Evolutionary conservation across 1,139 yeast species (phyloP), one percentile per base, ranked within the genome.

Genomic region (Diutina sp.): DNA sequence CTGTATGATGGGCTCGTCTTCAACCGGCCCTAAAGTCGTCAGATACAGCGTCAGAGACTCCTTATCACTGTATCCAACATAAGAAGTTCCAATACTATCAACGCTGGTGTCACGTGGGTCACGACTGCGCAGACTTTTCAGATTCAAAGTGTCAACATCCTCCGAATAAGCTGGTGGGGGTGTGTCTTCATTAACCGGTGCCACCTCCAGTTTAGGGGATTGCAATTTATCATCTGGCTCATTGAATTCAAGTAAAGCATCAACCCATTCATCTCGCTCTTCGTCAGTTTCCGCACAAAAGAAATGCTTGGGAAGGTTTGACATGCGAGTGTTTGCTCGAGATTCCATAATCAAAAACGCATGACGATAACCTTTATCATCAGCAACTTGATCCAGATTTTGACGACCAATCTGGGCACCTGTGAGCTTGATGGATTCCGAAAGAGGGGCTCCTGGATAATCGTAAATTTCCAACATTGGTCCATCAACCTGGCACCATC

Each of bases 281-380:
- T 74, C 77, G 56, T 87, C 89, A 1, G 87, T 82, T 67, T 90
- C 97, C 2, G 96, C 90, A 69, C 96, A 90, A 59, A 90, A 78
- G 56, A 84, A 80, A 67, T 87, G 90, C 58, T 83, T 84, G 1
- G 82, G 78, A 46, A 66, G 73, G 25, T 78, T 72, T 1, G 85
- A 76, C n/a, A 80, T 69, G 55, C 81, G 78, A 32, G 82, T 76
- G 55, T 72, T 67, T 62, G 81, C 83, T 60, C 78, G 80, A 6
- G 80, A 77, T 65, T 89, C 96, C 71, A 81, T 74, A 1, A 90
- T 73, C 48, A 86, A 74, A 65, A 90, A 86, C 0, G 93, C 95
- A 70, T 88, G 91, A 58, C 89, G 75, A 57, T 84, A 85, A 1
- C 91, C 90, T 58, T 81, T 79, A 57, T 82, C 89, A 62, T 83